Conservation (phyloP, 1,284 basidiomycete species). For the Ceratobasidium sp. region DNA sequence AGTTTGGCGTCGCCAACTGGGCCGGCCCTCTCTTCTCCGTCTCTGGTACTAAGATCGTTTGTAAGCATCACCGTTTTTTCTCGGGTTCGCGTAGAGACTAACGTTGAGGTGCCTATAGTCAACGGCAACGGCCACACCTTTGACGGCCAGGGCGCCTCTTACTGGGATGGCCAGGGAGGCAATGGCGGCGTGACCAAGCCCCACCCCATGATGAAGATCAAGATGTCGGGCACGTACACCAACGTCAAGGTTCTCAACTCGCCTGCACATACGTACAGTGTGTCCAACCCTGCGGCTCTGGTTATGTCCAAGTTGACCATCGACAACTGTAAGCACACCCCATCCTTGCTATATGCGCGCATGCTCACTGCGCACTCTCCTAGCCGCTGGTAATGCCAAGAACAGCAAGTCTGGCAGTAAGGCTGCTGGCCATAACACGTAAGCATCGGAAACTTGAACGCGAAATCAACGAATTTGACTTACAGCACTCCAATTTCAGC, state of each 20-base stretch:
- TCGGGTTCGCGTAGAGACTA: no score
- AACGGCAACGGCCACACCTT: no score
- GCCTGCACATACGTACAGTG: slow-evolving; percentile 59
- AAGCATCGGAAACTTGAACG: slow-evolving; percentile 17
- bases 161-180: no score
- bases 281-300: slow-evolving; percentile 56
- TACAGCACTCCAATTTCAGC: neutral
- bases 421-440: slow-evolving; percentile 61
- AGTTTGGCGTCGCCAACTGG: slow-evolving; percentile 62
- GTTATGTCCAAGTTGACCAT: slow-evolving; percentile 57
- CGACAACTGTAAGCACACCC: slow-evolving; percentile 57
- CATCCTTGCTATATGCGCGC: neutral
- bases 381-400: slow-evolving; percentile 59
- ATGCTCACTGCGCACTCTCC: neutral
- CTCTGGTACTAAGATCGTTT: slow-evolving; percentile 60
- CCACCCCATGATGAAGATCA: slow-evolving; percentile 63
- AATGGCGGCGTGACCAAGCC: slow-evolving; percentile 61
- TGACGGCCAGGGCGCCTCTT: no score
- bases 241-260: slow-evolving; percentile 64
- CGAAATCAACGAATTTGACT: neutral
- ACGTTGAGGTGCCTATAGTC: no score
- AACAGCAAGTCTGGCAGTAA: slow-evolving; percentile 63
- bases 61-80: no score
- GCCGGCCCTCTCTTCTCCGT: slow-evolving; percentile 60
- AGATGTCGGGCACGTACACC: slow-evolving; percentile 67